Conservation (phyloP, 768 basidiomycete genomes). For the Symmetrospora coprosmae region DNA sequence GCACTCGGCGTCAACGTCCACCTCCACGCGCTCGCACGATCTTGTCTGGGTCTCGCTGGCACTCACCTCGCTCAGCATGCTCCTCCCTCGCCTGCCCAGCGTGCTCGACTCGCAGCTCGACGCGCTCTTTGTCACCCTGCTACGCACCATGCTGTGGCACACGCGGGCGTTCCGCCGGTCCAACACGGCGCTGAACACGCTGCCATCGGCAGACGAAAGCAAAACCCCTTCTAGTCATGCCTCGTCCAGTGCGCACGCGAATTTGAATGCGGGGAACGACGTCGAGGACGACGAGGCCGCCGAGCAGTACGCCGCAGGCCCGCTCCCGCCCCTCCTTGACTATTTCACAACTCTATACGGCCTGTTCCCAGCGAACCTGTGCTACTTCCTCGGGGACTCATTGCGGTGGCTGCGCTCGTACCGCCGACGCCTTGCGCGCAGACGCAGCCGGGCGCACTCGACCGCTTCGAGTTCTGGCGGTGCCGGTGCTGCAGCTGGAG, state of each 20-base stretch:
- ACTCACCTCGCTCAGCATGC: constrained; percentile 7
- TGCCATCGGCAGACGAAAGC: background rate
- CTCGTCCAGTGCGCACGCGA: background rate
- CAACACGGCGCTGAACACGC: no score
- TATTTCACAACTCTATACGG: constrained; percentile 13
- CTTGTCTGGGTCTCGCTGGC: constrained; percentile 5
- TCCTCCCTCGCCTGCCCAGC: constrained; percentile 8
- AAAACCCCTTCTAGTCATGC: background rate
- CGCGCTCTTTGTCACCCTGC: background rate
- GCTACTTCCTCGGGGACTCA: background rate
- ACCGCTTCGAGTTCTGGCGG: no score
- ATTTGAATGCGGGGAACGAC: background rate
- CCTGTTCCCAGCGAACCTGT: constrained; percentile 12
- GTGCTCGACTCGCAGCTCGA: constrained; percentile 13
- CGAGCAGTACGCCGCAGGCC: background rate
- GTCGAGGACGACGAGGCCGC: background rate
- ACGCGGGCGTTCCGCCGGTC: background rate
- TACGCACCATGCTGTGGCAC: constrained; percentile 7
- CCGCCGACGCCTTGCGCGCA: no score
- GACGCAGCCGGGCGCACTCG: no score
- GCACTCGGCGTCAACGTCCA: no score
- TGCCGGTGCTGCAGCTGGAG: background rate
- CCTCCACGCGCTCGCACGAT: no score
- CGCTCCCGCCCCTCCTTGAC: background rate
- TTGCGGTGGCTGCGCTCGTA: constrained; percentile 11